Evolutionary conservation across 208 protist genomes (phyloP).

Genomic region (Leishmania tropica): DNA sequence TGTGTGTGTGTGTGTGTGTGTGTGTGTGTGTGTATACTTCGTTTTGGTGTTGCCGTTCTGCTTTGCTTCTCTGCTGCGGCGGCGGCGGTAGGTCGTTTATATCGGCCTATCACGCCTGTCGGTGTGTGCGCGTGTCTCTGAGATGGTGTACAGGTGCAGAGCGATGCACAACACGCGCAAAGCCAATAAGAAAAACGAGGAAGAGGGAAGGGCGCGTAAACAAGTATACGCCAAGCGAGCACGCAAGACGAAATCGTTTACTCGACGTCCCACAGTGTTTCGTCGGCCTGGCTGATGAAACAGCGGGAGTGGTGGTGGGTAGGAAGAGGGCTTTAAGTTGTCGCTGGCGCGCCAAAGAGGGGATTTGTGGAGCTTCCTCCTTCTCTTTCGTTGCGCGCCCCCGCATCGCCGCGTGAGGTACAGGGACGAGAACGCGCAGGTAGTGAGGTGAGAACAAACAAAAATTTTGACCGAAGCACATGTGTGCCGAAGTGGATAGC

Average conservation of each 20-base stretch:
- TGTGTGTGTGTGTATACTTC: not conserved
- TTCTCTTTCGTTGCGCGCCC: too few species aligned
- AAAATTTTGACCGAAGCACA: not conserved
- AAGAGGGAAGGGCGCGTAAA: not conserved
- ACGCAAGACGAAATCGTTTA: not conserved
- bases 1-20: not conserved
- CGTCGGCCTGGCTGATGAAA: not conserved
- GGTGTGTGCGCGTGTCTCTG: not conserved
- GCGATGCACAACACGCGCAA: not conserved
- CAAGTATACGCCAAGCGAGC: not conserved
- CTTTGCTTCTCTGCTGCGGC: not conserved
- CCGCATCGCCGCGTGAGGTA: not conserved
- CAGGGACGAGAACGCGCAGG: not conserved
- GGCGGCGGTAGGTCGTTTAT: not conserved
- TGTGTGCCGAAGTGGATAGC: not conserved
- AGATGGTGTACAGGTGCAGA: slow-evolving; percentile 2
- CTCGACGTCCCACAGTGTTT: not conserved
- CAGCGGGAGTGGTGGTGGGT: not conserved
- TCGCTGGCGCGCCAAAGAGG: not conserved
- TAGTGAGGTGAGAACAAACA: not conserved
- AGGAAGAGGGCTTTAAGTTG: not conserved
- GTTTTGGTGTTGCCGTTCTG: not conserved
- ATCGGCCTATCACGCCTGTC: not conserved
- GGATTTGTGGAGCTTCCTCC: not conserved
- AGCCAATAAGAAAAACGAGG: slow-evolving; percentile 2